These are phyloP conservation scores for Selenicereus undatus DNA, from an alignment of 148 eudicot species.

Conservation along the genomic window DNA sequence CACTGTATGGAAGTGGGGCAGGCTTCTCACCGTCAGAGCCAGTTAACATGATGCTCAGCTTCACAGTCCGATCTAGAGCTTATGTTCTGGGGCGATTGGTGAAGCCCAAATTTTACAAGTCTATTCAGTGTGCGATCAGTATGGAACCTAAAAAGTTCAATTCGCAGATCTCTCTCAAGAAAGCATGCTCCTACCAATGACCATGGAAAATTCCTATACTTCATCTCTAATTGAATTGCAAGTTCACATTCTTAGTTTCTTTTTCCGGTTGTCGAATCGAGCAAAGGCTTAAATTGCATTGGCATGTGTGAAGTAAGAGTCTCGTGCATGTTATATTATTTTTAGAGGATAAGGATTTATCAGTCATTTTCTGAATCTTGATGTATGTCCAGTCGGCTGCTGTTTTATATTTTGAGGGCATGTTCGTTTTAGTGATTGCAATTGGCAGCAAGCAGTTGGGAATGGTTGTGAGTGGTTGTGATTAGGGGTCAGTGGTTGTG, in stretches of 20 bases:
- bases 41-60: slow-evolving; percentile 51
- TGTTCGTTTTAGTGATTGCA: too few species aligned
- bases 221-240: background rate
- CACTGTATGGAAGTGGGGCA: slow-evolving; percentile 70
- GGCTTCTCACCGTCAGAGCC: slow-evolving; percentile 44
- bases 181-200: slow-evolving; percentile 53
- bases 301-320: too few species aligned
- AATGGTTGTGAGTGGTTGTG: too few species aligned
- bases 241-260: background rate
- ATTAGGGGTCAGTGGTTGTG: too few species aligned
- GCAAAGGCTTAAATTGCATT: too few species aligned
- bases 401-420: too few species aligned
- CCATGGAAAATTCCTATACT: background rate
- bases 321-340: too few species aligned
- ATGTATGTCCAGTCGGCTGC: too few species aligned
- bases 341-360: too few species aligned
- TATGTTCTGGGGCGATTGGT: slow-evolving; percentile 72
- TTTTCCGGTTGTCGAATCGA: too few species aligned
- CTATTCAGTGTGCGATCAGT: slow-evolving; percentile 42
- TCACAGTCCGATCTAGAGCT: slow-evolving; percentile 59
- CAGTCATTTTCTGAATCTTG: too few species aligned
- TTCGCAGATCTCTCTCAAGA: slow-evolving; percentile 49
- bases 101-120: slow-evolving; percentile 58
- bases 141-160: slow-evolving; percentile 44
- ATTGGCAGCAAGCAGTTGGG: too few species aligned